phyloP scores from a whole-genome alignment of 2,329 filamentous ascomycete genomes.

The Clonostachys chloroleuca region DNA sequence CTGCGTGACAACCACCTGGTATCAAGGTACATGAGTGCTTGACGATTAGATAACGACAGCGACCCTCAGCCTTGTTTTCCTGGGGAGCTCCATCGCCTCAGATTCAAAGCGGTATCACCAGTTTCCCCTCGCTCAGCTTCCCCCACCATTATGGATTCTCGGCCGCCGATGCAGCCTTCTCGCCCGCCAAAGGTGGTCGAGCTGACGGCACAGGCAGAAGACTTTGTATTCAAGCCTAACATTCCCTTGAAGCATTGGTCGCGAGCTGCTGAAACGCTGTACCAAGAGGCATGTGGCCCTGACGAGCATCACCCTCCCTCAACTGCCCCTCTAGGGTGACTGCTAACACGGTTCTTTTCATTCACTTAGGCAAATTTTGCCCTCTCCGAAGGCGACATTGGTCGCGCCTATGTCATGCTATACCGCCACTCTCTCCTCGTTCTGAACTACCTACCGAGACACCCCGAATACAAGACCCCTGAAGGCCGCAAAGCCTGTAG shows the following conservation, averaged over 20 bases:
- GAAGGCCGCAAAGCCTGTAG: slow-evolving; percentile 60
- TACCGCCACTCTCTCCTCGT: slow-evolving; percentile 86
- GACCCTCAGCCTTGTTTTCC: too few species aligned
- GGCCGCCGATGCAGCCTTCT: slow-evolving; percentile 22
- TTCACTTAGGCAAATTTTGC: slow-evolving; percentile 71
- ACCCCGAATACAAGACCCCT: slow-evolving; percentile 69
- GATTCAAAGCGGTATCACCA: too few species aligned
- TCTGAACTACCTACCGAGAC: slow-evolving; percentile 66
- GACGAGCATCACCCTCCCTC: too few species aligned
- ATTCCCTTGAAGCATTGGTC: slow-evolving; percentile 80
- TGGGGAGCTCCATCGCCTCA: too few species aligned
- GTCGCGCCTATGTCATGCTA: slow-evolving; percentile 87
- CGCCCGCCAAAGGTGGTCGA: slow-evolving; percentile 69
- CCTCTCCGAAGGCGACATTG: slow-evolving; percentile 77
- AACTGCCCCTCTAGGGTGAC: too few species aligned
- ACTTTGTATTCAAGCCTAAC: slow-evolving; percentile 75
- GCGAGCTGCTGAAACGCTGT: slow-evolving; percentile 72
- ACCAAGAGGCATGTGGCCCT: slow-evolving; percentile 65
- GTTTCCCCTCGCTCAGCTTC: too few species aligned
- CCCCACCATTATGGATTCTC: background rate
- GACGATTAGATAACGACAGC: too few species aligned
- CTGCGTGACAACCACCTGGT: too few species aligned
- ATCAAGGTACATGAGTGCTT: too few species aligned
- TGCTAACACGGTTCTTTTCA: background rate
- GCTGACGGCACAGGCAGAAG: slow-evolving; percentile 69